A percentile compares a stretch with the other conserved stretches of the same genome.
phyloP scores from a whole-genome alignment of 805 yeast species.

The Sugiyamaella valdiviana region DNA sequence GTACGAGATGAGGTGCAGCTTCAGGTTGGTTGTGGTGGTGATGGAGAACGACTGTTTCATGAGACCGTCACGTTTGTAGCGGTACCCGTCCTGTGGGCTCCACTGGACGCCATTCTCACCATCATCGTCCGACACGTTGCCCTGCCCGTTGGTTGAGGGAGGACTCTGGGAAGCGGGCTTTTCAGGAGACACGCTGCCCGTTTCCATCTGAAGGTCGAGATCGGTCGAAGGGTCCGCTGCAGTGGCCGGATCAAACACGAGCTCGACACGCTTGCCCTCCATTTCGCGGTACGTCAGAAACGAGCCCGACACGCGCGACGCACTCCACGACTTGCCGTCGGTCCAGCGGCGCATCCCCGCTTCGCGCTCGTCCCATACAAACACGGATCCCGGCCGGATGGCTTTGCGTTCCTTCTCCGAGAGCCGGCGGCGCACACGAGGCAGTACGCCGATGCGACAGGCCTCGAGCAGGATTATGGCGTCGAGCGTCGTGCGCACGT shows the following conservation, averaged over 20 bases:
- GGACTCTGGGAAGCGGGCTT: background rate
- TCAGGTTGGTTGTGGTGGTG: slow-evolving; percentile 46
- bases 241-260: slow-evolving; percentile 13
- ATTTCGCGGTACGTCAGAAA: slow-evolving; percentile 60
- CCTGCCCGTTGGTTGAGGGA: background rate
- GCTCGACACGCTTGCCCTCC: slow-evolving; percentile 32
- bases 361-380: slow-evolving; percentile 66
- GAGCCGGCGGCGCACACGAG: slow-evolving; percentile 53
- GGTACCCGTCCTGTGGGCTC: slow-evolving; percentile 30
- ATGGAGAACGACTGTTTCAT: slow-evolving; percentile 60
- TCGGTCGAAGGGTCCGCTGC: background rate
- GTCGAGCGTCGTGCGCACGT: slow-evolving; percentile 50
- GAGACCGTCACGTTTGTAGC: slow-evolving; percentile 47
- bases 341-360: slow-evolving; percentile 76
- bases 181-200: background rate
- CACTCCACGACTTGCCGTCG: slow-evolving; percentile 68
- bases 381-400: slow-evolving; percentile 55
- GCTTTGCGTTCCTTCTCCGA: slow-evolving; percentile 48
- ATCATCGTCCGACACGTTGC: slow-evolving; percentile 7
- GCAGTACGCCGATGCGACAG: slow-evolving; percentile 48
- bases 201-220: background rate
- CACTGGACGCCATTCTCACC: slow-evolving; percentile 6
- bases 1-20: slow-evolving; percentile 59
- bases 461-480: slow-evolving; percentile 65
- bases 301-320: slow-evolving; percentile 60